These are phyloP conservation scores for Eucalyptus globulus DNA, from an alignment of 345 rosid genomes.

Conservation along the genomic window DNA sequence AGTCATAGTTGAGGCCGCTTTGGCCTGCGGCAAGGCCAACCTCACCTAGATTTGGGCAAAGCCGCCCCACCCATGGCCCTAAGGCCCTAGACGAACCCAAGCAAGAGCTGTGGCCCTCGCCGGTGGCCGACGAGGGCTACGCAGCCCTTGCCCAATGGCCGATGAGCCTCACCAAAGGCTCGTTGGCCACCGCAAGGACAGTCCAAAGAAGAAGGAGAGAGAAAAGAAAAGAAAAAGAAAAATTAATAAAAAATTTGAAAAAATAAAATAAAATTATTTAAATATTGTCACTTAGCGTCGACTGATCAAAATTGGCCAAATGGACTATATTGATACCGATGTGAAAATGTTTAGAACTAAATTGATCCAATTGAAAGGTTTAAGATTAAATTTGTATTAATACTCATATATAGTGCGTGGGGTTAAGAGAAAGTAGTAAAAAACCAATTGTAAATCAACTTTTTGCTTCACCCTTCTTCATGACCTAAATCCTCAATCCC, in stretches of 20 bases:
- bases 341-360: accelerated
- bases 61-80: accelerated
- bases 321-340: too few relatives aligned
- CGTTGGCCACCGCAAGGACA: accelerated
- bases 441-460: background rate
- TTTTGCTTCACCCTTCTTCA: background rate
- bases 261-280: too few relatives aligned
- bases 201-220: too few relatives aligned
- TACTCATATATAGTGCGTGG: background rate
- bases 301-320: accelerated
- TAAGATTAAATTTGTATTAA: accelerated
- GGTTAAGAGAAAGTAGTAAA: background rate
- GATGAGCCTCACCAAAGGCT: accelerated
- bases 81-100: accelerated
- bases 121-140: accelerated
- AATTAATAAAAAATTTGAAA: too few relatives aligned
- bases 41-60: accelerated
- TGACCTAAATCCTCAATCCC: background rate
- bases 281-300: accelerated
- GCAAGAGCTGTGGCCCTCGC: accelerated
- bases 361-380: accelerated
- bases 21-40: accelerated
- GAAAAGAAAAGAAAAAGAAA: too few relatives aligned
- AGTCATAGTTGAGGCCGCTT: accelerated
- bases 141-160: accelerated